A percentile compares a stretch with the other conserved stretches of the same genome.
These are phyloP conservation scores for Ganoderma boninense DNA, from an alignment of 1,284 basidiomycete species.

Conservation along the genomic window DNA sequence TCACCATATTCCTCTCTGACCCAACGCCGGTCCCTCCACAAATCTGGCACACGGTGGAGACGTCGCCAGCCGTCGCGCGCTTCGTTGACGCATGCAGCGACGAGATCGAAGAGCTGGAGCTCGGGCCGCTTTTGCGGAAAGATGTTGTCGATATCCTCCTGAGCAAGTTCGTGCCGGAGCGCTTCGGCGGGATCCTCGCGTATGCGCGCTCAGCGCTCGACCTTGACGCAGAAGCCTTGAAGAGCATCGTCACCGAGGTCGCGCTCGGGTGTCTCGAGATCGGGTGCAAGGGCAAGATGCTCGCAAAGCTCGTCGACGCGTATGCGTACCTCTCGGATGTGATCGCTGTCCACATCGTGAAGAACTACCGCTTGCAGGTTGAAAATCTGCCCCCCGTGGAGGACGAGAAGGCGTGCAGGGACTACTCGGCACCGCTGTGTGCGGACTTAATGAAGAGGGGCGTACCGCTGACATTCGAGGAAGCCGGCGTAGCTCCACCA, in stretches of 20 bases:
- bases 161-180: constrained; percentile 72
- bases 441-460: constrained; percentile 48
- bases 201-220: constrained; percentile 60
- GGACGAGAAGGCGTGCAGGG: constrained; percentile 50
- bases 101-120: constrained; percentile 57
- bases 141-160: constrained; percentile 70
- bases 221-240: constrained; percentile 51
- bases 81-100: constrained; percentile 44
- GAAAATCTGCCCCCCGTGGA: constrained; percentile 63
- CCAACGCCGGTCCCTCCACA: constrained; percentile 45
- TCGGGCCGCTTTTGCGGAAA: constrained; percentile 61
- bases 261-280: constrained; percentile 64
- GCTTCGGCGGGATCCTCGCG: constrained; percentile 57
- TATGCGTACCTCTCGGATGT: constrained; percentile 50
- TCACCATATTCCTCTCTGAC: constrained; percentile 65
- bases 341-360: constrained; percentile 54
- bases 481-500: constrained; percentile 18
- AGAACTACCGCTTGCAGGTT: constrained; percentile 57
- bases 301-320: constrained; percentile 60
- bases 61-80: constrained; percentile 28
- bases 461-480: constrained; percentile 30
- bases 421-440: constrained; percentile 58
- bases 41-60: constrained; percentile 25
- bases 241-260: constrained; percentile 59
- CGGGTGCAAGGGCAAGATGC: constrained; percentile 74